phyloP scores from a whole-genome alignment of 768 basidiomycete species.

The Coprinellus micaceus region DNA sequence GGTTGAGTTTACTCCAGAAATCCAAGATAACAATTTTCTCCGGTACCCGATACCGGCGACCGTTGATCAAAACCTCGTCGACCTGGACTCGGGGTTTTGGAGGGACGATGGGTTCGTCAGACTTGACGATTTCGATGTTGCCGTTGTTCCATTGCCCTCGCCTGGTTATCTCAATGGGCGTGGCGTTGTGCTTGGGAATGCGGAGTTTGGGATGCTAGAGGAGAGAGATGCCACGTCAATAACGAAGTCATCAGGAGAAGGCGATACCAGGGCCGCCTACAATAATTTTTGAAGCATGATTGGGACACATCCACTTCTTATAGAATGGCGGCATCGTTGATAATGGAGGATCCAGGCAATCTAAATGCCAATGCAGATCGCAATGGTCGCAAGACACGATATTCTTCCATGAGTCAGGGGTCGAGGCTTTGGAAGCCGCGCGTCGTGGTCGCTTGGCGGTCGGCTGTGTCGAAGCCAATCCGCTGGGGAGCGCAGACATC shows the following conservation, averaged over 20 bases:
- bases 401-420: constrained; percentile 58
- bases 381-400: constrained; percentile 97
- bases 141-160: constrained; percentile 83
- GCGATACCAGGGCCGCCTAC: constrained; percentile 45
- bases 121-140: constrained; percentile 81
- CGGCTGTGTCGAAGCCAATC: constrained; percentile 49
- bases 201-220: constrained; percentile 73
- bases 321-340: constrained; percentile 78
- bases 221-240: constrained; percentile 20
- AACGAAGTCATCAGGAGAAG: neutral
- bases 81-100: constrained; percentile 45
- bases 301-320: constrained; percentile 99
- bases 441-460: constrained; percentile 53
- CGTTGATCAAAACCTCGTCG: constrained; percentile 85
- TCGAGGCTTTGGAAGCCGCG: constrained; percentile 39
- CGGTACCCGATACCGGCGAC: constrained; percentile 87
- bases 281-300: constrained; percentile 83
- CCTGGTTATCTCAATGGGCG: constrained; percentile 72
- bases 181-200: constrained; percentile 64
- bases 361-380: constrained; percentile 91
- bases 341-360: constrained; percentile 91
- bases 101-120: constrained; percentile 45
- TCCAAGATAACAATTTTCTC: constrained; percentile 89
- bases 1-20: constrained; percentile 86
- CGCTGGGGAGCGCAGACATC: constrained; percentile 66